These are phyloP conservation scores for Calonectria fujianensis DNA, from an alignment of 2,329 filamentous ascomycete genomes.

Conservation along the genomic window DNA sequence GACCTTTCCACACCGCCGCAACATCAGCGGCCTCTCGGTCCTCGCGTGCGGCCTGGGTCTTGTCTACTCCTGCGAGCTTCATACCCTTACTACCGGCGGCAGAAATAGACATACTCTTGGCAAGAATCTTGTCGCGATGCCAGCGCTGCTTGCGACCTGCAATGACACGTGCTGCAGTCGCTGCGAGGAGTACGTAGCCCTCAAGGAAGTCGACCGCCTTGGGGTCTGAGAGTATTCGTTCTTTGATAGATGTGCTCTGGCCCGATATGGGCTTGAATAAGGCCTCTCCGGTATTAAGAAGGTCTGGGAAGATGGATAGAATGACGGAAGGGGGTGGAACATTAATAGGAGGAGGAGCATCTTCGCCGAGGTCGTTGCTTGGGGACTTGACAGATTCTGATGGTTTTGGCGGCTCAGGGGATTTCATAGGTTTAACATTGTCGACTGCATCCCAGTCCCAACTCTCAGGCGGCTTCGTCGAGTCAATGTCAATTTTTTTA, in stretches of 20 bases:
- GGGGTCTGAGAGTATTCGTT: constrained; percentile 78
- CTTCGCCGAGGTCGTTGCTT: constrained; percentile 41
- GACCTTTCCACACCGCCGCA: constrained; percentile 82
- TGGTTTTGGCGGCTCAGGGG: constrained; percentile 15
- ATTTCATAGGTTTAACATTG: constrained; percentile 51
- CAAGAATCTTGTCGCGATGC: constrained; percentile 90
- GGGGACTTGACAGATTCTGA: constrained; percentile 42
- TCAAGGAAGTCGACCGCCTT: constrained; percentile 78
- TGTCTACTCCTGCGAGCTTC: constrained; percentile 93
- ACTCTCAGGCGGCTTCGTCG: constrained; percentile 52
- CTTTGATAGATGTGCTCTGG: constrained; percentile 74
- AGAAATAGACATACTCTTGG: constrained; percentile 92
- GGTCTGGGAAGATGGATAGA: constrained; percentile 82
- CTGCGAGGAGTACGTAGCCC: constrained; percentile 77
- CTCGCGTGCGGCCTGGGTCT: constrained; percentile 86
- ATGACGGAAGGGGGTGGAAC: constrained; percentile 91
- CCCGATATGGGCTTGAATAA: constrained; percentile 80
- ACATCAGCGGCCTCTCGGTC: constrained; percentile 90
- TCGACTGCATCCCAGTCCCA: constrained; percentile 73
- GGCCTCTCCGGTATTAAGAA: constrained; percentile 80
- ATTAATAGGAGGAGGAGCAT: constrained; percentile 82
- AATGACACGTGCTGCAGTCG: constrained; percentile 86
- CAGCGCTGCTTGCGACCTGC: constrained; percentile 90
- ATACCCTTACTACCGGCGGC: constrained; percentile 86
- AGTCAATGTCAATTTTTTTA: constrained; percentile 42